Evolutionary conservation across 2,329 filamentous ascomycete species (phyloP), one percentile per base, ranked within the genome.

Genomic region (Cytospora mali): DNA sequence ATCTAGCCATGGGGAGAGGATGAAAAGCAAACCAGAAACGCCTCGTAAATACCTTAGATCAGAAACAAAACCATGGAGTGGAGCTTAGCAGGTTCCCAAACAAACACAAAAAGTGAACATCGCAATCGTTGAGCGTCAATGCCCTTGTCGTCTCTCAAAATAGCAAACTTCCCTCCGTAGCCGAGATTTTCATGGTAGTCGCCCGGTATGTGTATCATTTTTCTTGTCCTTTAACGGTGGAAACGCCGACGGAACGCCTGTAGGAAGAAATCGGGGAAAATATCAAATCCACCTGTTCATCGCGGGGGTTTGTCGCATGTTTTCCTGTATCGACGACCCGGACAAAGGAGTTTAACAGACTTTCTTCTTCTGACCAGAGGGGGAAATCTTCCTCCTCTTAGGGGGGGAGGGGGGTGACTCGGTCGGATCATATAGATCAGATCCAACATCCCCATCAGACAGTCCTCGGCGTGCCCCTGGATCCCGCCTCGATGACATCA

Each of bases 401-500:
- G 13, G 13, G 27, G 62, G 29, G 51, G n/a, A n/a, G n/a, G n/a
- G n/a, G n/a, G n/a, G n/a, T n/a, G n/a, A n/a, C n/a, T n/a, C n/a
- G n/a, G n/a, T n/a, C n/a, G n/a, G n/a, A n/a, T n/a, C n/a, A n/a
- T 39, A 14, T 16, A 23, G 52, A 46, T 48, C 68, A 46, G 39
- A 4, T 46, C n/a, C n/a, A n/a, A n/a, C n/a, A n/a, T n/a, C 6
- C 0, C 69, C 64, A 68, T 84, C 74, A 86, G 75, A 86, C 80
- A 56, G 82, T 84, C 78, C 79, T 82, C 64, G 84, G 83, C 66
- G 82, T 82, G 67, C 81, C 79, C 74, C 83, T 85, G 76, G 88
- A 90, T 85, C 86, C 89, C 78, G 92, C 88, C 75, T 95, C 92
- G 79, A 92, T 89, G 79, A 97, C 88, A 79, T 97, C 93, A 85